Base-by-base conservation (phyloP, 805 yeast species). In the Scheffersomyces amazonensis region DNA sequence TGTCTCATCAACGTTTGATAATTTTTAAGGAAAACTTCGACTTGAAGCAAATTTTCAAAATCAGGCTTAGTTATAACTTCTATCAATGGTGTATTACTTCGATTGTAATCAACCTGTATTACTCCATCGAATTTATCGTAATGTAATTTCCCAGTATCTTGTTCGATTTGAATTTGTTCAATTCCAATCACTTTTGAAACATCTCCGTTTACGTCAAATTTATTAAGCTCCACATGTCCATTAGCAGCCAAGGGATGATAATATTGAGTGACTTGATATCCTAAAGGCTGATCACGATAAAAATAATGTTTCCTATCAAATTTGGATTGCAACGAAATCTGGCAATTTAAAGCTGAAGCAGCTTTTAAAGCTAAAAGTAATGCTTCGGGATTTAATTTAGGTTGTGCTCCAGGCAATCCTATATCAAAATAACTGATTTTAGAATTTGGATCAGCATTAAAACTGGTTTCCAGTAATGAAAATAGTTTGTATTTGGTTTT, bases 231-330 rank as follows among this genome's bases (percentile, higher is more conserved):
- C 21, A 91, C 34, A 16, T 37, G 46, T 0, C 99, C 99, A 34
- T 77, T 71, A 22, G 59, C 66, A 2, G 96, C 93, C 33, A 87
- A 67, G 1, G 98, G 97, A 24, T 73, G 72, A 56, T 76, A 87
- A 53, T 80, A 86, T 61, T 93, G 99, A 0, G 99, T 93, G 35
- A 93, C 84, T 58, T 93, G 99, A 61, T 89, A 93, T 1, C 99
- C 99, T 37, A 85, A 62, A 0, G 99, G 99, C 57, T 93, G 98
- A 59, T 93, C 99, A 1, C 90, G 91, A 58, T 93, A 93, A 60
- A 93, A 89, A 58, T 93, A 93, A 58, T 93, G 99, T 60, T 93
- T 93, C 48, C 99, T 70, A 54, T 93, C 99, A 58, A 93, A 93
- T 1, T 81, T 68, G 1, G 91, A 84, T 6, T 53, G 46, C 0